Evolutionary conservation across 169 alveolate species (phyloP), one percentile per base, ranked within the genome.

Genomic region (Eimeria tenella): DNA sequence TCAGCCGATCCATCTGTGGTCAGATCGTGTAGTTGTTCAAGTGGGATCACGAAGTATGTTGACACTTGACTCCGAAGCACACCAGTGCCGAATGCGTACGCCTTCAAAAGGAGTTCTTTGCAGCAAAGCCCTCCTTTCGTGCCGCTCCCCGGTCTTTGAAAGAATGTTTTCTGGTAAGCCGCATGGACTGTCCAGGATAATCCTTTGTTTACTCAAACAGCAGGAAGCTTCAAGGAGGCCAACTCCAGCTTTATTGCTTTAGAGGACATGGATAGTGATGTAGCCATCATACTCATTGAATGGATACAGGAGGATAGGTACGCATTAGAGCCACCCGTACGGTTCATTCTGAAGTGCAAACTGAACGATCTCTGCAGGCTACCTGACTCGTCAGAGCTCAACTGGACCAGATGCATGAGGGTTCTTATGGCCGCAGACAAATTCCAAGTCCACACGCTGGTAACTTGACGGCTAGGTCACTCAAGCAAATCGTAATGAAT

Each of bases 61-160:
- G 23, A 11, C 9, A 83, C n/a, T 83, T 15, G 42, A 60, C 60
- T 83, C 63, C 50, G 90, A 55, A 31, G 60, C 63, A 56, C 63
- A 25, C 19, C 74, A 83, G 79, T 62, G 31, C 63, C 62, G 77
- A n/a, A 58, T 83, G 60, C 50, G 49, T 62, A 83, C 68, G 74
- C 65, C 31, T 62, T 17, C 25, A 23, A 60, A 74, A 91, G 95
- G 75, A 71, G 68, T 91, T 53, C 86, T 91, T 25, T 91, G 95
- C 95, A 91, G 95, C 95, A 91, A 91, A 55, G 95, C 92, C 73
- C 95, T 91, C 68, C 92, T 91, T 13, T 91, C 95, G 9, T 91
- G 95, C n/a, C 95, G 95, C n/a, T 91, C 95, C 5, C 95, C 95
- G 10, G 95, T 91, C 60, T 91, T 91, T 52, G 91, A 91, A 53